These are phyloP conservation scores for Pontederia paniculata DNA, from an alignment of 176 grass and related monocot genomes.

Conservation along the genomic window DNA sequence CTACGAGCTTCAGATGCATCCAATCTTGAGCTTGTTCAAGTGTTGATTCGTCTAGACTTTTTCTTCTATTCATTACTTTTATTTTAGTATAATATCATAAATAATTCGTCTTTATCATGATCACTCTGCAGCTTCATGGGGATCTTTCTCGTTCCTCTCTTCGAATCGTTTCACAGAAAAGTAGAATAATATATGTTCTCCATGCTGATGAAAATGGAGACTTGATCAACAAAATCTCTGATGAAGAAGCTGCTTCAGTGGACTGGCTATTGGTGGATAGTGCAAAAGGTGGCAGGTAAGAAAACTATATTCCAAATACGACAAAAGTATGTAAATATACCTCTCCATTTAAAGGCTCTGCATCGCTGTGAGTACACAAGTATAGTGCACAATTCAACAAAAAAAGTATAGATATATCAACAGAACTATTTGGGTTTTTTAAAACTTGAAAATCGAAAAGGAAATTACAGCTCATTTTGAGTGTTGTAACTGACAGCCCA, in stretches of 20 bases:
- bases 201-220: constrained; percentile 62
- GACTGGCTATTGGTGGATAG: constrained; percentile 86
- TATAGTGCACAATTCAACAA: too few species aligned
- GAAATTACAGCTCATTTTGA: too few species aligned
- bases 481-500: too few species aligned
- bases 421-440: constrained; percentile 5
- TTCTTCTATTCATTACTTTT: not conserved
- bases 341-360: not conserved
- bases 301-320: constrained; percentile 5
- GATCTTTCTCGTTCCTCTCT: constrained; percentile 55
- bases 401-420: too few species aligned
- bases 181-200: constrained; percentile 63
- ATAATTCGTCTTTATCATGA: not conserved
- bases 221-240: constrained; percentile 45
- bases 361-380: not conserved
- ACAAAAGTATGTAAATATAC: not conserved
- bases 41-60: constrained; percentile 13
- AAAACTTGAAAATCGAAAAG: too few species aligned
- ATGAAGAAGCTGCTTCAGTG: constrained; percentile 34
- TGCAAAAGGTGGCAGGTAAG: constrained; percentile 70
- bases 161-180: constrained; percentile 36
- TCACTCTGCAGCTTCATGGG: constrained; percentile 67
- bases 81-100: not conserved
- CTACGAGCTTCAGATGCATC: constrained; percentile 49
- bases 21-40: constrained; percentile 57